Evolutionary conservation across 352 stramenopile genomes (phyloP), one percentile per base, ranked within the genome.

Genomic region (Pythium brachiatum): DNA sequence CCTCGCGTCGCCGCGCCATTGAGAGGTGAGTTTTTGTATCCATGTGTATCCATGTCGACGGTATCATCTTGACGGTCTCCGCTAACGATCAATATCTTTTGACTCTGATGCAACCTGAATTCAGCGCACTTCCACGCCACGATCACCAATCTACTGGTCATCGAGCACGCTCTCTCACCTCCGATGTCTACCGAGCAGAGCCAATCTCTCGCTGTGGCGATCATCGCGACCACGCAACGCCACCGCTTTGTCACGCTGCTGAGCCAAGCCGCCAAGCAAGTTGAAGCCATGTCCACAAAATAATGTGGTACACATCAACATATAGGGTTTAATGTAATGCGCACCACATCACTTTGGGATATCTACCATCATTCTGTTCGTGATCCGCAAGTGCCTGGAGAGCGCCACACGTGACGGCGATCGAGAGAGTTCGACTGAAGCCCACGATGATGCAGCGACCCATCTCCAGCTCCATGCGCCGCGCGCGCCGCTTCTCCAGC

Each of bases 71-170:
- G 5, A 48, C 11, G 41, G 41, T 48, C 18, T 48, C 41, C 6
- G 25, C 44, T 52, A 32, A 52, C 39, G n/a, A 7, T n/a, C n/a
- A n/a, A n/a, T n/a, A n/a, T n/a, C n/a, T n/a, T n/a, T n/a, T n/a
- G n/a, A n/a, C n/a, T n/a, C n/a, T n/a, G n/a, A n/a, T n/a, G n/a
- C n/a, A n/a, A 29, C 13, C 27, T 57, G 21, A 66, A 36, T 64
- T 0, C 13, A 88, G 78, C 32, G 13, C 69, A 72, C 6, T 89
- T 90, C 52, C 78, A 78, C 39, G 57, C 68, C 11, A 74, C 75
- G 27, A 53, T 88, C 32, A 66, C 66, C 0, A 59, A 29, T 18
- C 64, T 85, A 0, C 66, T 73, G 3, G 27, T 69, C 18, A 32
- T 68, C 16, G 62, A 86, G 57, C 36, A 54, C 31, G 54, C 57